Conservation (phyloP, 345 rosid genomes). For the Gossypium thurberi region DNA sequence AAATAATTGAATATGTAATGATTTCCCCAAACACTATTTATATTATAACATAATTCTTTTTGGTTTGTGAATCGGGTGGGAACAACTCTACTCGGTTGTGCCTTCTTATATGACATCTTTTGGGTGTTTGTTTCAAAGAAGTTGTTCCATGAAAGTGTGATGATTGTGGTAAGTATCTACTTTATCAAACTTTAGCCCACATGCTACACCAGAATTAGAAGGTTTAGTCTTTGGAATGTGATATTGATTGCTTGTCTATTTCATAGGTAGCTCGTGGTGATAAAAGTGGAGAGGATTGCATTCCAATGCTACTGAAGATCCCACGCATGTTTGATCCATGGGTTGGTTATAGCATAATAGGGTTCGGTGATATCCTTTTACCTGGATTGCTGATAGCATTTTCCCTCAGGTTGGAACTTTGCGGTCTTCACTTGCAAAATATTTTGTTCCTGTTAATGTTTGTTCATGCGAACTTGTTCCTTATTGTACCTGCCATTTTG, state of each 20-base stretch:
- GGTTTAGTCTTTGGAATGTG: slow-evolving; percentile 6
- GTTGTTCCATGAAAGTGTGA: slow-evolving; percentile 91
- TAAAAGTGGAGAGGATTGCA: slow-evolving; percentile 92
- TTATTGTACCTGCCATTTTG: background rate
- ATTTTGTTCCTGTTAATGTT: background rate
- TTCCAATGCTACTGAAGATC: slow-evolving; percentile 92
- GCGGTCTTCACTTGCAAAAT: background rate
- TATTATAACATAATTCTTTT: slow-evolving; percentile 11
- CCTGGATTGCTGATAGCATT: slow-evolving; percentile 90
- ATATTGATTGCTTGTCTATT: slow-evolving; percentile 14
- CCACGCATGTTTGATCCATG: slow-evolving; percentile 98
- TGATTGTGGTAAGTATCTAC: slow-evolving; percentile 79
- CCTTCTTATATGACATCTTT: slow-evolving; percentile 93
- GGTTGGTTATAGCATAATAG: slow-evolving; percentile 98
- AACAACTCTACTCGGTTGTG: slow-evolving; percentile 90
- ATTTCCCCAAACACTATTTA: background rate
- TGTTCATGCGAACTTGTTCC: background rate
- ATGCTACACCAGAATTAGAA: slow-evolving; percentile 4
- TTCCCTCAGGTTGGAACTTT: slow-evolving; percentile 62
- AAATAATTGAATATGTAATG: background rate
- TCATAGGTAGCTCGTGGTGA: slow-evolving; percentile 94
- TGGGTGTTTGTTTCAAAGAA: slow-evolving; percentile 98
- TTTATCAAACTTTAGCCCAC: background rate
- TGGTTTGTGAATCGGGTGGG: slow-evolving; percentile 59
- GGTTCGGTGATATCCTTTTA: slow-evolving; percentile 95